Conservation (phyloP, 441 rosid species). For the Metrosideros polymorpha region DNA sequence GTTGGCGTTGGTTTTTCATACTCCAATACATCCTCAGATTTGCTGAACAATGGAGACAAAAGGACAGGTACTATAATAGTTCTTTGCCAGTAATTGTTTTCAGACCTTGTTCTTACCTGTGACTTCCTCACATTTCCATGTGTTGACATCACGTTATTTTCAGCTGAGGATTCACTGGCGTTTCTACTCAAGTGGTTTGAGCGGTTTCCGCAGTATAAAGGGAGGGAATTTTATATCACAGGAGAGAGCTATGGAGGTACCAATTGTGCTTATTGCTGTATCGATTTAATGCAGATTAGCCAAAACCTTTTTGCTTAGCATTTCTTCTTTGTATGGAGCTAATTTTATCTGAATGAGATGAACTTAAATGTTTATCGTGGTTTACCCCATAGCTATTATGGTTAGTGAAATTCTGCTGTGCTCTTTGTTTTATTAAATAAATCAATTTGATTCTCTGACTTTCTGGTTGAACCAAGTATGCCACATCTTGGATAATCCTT, state of each 20-base stretch:
- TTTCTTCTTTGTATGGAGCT: background rate
- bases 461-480: background rate
- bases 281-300: background rate
- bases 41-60: conserved; percentile 59
- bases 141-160: conserved; percentile 3
- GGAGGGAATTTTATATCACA: conserved; percentile 68
- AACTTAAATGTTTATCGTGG: background rate
- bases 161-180: conserved; percentile 66
- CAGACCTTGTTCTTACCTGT: background rate
- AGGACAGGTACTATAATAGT: conserved; percentile 59
- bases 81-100: conserved; percentile 1
- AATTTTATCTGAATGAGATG: background rate
- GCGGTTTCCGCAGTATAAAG: conserved; percentile 80
- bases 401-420: background rate
- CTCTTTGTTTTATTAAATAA: background rate
- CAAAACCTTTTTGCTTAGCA: background rate
- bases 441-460: background rate
- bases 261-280: background rate
- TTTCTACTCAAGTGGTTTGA: conserved; percentile 87
- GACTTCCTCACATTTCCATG: background rate
- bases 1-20: conserved; percentile 91
- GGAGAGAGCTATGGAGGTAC: conserved; percentile 96
- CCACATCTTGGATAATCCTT: background rate
- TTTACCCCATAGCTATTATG: background rate
- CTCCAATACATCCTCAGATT: conserved; percentile 79